Evolutionary conservation across 1,284 basidiomycete species (phyloP).

Genomic region (Rhodotorula sp.): DNA sequence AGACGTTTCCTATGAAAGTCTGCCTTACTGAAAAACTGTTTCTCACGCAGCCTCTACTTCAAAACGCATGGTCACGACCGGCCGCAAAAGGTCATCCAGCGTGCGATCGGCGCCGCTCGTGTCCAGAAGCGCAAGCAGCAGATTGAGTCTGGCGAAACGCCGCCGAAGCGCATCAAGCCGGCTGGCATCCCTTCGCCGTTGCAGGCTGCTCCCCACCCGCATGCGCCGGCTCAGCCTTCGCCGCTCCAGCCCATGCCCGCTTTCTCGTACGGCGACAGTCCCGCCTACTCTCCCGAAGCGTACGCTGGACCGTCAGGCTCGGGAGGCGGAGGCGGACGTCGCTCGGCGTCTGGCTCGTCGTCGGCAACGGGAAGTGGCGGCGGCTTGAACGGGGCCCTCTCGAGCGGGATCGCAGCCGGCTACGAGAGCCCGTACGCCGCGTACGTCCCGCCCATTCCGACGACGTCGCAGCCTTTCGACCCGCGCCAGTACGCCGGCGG

Average conservation of each 20-base stretch:
- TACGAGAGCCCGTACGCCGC: slow-evolving; percentile 19
- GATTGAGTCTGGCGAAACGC: neutral
- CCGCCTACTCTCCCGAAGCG: neutral
- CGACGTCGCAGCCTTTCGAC: neutral
- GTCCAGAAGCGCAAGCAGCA: slow-evolving; percentile 29
- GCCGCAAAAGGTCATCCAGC: slow-evolving; percentile 22
- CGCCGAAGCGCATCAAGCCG: slow-evolving; percentile 1
- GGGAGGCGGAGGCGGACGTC: neutral
- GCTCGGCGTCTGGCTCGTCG: slow-evolving; percentile 5
- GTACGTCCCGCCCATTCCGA: neutral
- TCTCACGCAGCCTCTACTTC: slow-evolving; percentile 24
- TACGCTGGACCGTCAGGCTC: neutral
- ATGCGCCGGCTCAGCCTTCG: slow-evolving; percentile 9
- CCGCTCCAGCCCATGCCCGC: slow-evolving; percentile 21
- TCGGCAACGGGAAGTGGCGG: slow-evolving; percentile 3
- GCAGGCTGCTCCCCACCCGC: neutral
- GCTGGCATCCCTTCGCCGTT: slow-evolving; percentile 6
- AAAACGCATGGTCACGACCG: slow-evolving; percentile 33
- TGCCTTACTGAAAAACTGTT: neutral
- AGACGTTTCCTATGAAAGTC: neutral
- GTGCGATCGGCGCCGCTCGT: slow-evolving; percentile 27
- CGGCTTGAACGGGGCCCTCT: slow-evolving; percentile 7
- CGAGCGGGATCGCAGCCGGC: slow-evolving; percentile 1
- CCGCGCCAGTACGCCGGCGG: neutral
- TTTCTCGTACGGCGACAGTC: slow-evolving; percentile 10